A percentile compares a stretch with the other conserved stretches of the same genome.
Conservation (phyloP, 192 early-diverging fungal genomes). For the Haplosporangium gracile region DNA sequence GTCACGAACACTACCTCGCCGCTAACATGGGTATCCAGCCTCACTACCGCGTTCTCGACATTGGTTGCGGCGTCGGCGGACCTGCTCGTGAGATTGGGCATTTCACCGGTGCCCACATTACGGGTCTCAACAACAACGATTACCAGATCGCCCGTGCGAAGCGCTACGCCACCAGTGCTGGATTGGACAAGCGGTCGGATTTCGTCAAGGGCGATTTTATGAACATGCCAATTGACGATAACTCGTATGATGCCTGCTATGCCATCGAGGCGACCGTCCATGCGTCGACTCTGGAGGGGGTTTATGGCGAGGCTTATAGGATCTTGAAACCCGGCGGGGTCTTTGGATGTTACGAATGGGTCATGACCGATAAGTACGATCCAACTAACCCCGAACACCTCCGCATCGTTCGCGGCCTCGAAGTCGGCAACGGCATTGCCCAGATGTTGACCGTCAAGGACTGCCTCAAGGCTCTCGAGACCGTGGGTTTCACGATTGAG, state of each 20-base stretch:
- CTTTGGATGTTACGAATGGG: slow-evolving; percentile 97
- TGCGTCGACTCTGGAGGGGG: slow-evolving; percentile 84
- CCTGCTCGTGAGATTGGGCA: slow-evolving; percentile 94
- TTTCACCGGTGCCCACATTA: slow-evolving; percentile 90
- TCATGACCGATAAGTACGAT: slow-evolving; percentile 91
- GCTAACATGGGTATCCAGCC: slow-evolving; percentile 76
- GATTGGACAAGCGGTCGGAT: slow-evolving; percentile 66
- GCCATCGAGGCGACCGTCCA: slow-evolving; percentile 98
- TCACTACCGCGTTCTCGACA: slow-evolving; percentile 86
- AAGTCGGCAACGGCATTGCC: slow-evolving; percentile 92
- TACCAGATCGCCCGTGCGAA: slow-evolving; percentile 87
- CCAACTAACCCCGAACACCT: slow-evolving; percentile 78
- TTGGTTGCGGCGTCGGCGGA: slow-evolving; percentile 97
- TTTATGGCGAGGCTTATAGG: slow-evolving; percentile 91
- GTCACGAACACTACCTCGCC: slow-evolving; percentile 93
- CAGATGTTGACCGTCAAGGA: slow-evolving; percentile 83
- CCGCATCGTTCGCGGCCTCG: slow-evolving; percentile 84
- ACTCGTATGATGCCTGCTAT: slow-evolving; percentile 89
- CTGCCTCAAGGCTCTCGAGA: slow-evolving; percentile 83
- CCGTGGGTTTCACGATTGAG: slow-evolving; percentile 91
- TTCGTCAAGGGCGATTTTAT: slow-evolving; percentile 87
- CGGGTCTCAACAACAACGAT: slow-evolving; percentile 97
- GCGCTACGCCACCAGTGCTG: slow-evolving; percentile 77
- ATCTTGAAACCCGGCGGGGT: slow-evolving; percentile 93
- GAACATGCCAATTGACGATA: slow-evolving; percentile 87